Evolutionary conservation across 2,329 filamentous ascomycete species (phyloP), one percentile per base, ranked within the genome.

Genomic region (Dothistroma pini): DNA sequence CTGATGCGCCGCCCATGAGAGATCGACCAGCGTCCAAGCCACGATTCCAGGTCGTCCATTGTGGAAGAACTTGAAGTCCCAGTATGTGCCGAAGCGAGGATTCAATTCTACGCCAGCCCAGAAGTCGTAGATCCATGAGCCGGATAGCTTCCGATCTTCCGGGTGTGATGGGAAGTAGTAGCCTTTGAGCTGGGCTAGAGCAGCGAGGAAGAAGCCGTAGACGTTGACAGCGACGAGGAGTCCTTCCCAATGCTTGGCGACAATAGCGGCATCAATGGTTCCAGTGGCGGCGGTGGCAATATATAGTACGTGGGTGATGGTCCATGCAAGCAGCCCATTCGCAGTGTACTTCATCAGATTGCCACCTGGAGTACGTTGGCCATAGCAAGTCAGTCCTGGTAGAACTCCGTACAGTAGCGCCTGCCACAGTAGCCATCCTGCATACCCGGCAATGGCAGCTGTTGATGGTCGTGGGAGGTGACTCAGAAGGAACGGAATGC

Each of bases 41-140:
- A 96, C 83, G 81, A 97, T 84, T 50, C 93, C 93, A 0, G 93
- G 93, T 19, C 93, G 87, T 70, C 97, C 82, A 77, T 97, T 93
- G 75, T 89, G 89, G 75, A 88, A 97, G 62, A 87, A 82, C 77
- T 96, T 97, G 76, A 97, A 88, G 72, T 97, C 93, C 55, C 96
- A 83, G 68, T 91, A 89, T 11, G 96, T 78, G 0, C 82, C 85
- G 62, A 96, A 76, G 54, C 92, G 90, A 1, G 93, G 93, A 77
- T 97, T 97, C 61, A 97, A 86, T 75, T 97, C 93, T 16, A 60
- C 59, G 6, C 59, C 59, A 12, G 34, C 54, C 49, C 38, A 57
- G 35, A 61, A 54, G 41, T 61, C 59, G 47, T 57, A 61, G 22
- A 57, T 57, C 54, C 54, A 61, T 11, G 19, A 49, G 6, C 58